Base-by-base conservation (phyloP, 106 monocot species). In the Iris macrosiphon region DNA sequence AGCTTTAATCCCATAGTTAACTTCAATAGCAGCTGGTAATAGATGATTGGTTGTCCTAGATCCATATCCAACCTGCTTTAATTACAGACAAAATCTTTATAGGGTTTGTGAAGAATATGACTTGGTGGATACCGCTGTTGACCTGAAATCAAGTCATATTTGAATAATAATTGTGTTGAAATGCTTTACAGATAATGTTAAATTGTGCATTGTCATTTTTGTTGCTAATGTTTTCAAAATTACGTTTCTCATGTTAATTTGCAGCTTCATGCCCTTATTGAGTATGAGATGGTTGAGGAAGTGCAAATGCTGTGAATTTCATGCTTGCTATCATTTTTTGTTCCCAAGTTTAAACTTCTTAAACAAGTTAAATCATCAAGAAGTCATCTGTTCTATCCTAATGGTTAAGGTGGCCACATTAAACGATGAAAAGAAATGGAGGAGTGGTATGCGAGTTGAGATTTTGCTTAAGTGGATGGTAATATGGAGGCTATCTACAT, bases 341-440 rank as follows among this genome's bases (percentile, higher is more conserved):
- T 56, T 30, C 5, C 32, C n/a, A 22, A 32, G 16, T 34, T 4
- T 54, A 20, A 19, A 54, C 28, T 19, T 13, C 16, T 32, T 54
- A 20, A 32, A 20, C 1, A 22, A 37, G 24, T 15, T 38, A 15
- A n/a, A n/a, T n/a, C 34, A 38, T 23, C 15, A 1, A 18, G 6
- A 39, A 56, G 9, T 13, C 22, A 22, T 39, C 1, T 34, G 4
- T 45, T 45, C 17, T 30, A 54, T 60, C 42, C 45, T 20, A 63
- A 49, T 25, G 12, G 31, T 13, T 67, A 46, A 94, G 93, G 88
- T 84, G 15, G 37, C 51, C 7, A 41, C 62, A 25, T 41, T 94
- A 50, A 85, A 89, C 67, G 88, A 94, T 74, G 73, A 76, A 63
- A 85, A 58, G 27, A 75, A 84, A 61, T 94, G 89, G 89, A 85